These are phyloP conservation scores for Mixia osmundae DNA, from an alignment of 1,284 basidiomycete genomes.

Conservation along the genomic window DNA sequence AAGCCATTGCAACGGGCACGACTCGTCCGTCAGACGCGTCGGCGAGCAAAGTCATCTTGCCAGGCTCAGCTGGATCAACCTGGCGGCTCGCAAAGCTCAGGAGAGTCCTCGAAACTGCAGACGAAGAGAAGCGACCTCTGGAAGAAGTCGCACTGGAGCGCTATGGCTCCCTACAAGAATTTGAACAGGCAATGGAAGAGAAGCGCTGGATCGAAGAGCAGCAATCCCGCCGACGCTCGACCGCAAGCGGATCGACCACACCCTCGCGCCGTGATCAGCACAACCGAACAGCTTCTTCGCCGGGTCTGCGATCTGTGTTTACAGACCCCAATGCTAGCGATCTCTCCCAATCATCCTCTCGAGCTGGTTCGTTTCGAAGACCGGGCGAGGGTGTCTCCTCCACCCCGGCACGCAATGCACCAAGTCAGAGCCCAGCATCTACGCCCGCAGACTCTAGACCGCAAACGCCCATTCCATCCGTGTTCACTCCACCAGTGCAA, in stretches of 20 bases:
- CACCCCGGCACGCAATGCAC: not conserved
- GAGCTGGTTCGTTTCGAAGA: conserved; percentile 6
- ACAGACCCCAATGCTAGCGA: not conserved
- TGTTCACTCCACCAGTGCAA: conserved; percentile 44
- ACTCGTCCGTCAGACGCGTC: conserved; percentile 16
- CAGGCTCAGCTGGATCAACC: conserved; percentile 72
- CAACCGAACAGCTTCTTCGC: not conserved
- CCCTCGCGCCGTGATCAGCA: not conserved
- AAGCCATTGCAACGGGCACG: conserved; percentile 30
- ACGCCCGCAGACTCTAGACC: conserved; percentile 26
- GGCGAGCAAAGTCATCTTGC: conserved; percentile 28
- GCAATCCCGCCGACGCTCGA: not conserved
- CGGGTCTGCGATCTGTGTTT: not conserved
- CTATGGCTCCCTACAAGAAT: conserved; percentile 61
- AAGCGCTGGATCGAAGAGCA: conserved; percentile 59
- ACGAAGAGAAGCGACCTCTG: conserved; percentile 49
- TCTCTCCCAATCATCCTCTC: conserved; percentile 10
- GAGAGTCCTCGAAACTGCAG: conserved; percentile 64
- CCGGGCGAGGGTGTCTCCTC: conserved; percentile 5
- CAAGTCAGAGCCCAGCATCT: not conserved
- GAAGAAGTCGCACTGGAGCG: conserved; percentile 72
- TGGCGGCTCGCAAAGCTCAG: conserved; percentile 97
- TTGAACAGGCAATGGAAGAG: conserved; percentile 70
- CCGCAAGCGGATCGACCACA: not conserved
- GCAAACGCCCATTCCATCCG: conserved; percentile 58